These are phyloP conservation scores for Puccinia triticina DNA, from an alignment of 1,284 basidiomycete genomes.

Conservation along the genomic window DNA sequence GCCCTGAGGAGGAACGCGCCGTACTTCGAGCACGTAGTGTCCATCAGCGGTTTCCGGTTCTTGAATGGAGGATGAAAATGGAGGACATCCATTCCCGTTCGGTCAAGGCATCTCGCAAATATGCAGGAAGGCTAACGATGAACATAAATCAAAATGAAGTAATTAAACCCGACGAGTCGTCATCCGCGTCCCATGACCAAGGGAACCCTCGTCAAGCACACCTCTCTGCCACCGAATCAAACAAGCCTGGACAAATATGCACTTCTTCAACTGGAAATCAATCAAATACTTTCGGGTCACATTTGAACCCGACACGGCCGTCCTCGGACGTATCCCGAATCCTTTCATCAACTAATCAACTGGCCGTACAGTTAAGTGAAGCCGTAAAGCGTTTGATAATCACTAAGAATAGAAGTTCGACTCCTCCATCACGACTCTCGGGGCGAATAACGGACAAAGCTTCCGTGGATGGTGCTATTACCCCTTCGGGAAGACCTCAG, in stretches of 20 bases:
- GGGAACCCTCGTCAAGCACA: neutral
- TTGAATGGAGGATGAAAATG: slow-evolving; percentile 90
- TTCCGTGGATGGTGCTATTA: neutral
- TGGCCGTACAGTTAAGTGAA: slow-evolving; percentile 6
- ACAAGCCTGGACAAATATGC: neutral
- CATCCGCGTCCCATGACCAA: neutral
- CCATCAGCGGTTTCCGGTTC: slow-evolving; percentile 90
- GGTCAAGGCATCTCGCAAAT: slow-evolving; percentile 71
- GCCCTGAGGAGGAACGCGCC: slow-evolving; percentile 82
- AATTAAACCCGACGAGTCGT: neutral
- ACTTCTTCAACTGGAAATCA: neutral
- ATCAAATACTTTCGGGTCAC: neutral
- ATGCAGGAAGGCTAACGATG: slow-evolving; percentile 76
- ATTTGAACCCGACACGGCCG: neutral
- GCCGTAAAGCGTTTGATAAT: neutral
- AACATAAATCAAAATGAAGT: slow-evolving; percentile 60
- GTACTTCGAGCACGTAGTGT: slow-evolving; percentile 86
- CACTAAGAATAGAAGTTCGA: neutral
- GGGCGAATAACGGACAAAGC: neutral
- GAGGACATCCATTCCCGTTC: slow-evolving; percentile 88
- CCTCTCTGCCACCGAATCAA: neutral
- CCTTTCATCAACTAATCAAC: neutral
- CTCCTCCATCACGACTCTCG: neutral
- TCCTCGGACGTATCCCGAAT: slow-evolving; percentile 11
- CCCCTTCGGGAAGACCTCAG: neutral